Evolutionary conservation across 805 yeast genomes (phyloP).

Genomic region (Hemisphaericaspora nanyangensis): DNA sequence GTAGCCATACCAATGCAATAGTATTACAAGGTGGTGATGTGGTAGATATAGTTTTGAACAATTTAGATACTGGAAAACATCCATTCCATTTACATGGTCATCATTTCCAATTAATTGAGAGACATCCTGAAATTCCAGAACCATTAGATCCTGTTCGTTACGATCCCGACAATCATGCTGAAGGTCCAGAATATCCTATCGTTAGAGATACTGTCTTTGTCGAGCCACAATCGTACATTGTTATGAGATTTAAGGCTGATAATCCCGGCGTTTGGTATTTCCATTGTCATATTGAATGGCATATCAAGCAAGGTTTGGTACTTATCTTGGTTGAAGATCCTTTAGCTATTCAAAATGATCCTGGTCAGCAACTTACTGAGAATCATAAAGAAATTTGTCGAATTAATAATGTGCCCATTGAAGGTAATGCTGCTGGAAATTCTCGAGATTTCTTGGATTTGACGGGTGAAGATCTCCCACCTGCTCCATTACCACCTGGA

Average conservation of each 20-base stretch:
- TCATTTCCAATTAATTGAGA: constrained; percentile 57
- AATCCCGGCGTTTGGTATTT: constrained; percentile 95
- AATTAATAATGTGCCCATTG: constrained; percentile 45
- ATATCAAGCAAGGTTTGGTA: constrained; percentile 77
- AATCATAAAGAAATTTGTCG: constrained; percentile 61
- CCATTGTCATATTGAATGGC: constrained; percentile 91
- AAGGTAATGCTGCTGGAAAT: constrained; percentile 92
- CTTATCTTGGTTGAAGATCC: constrained; percentile 72
- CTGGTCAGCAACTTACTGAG: constrained; percentile 54
- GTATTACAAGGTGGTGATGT: constrained; percentile 59
- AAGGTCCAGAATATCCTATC: constrained; percentile 56
- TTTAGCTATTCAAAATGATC: constrained; percentile 35
- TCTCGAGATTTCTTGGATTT: constrained; percentile 61
- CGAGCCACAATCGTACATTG: constrained; percentile 64
- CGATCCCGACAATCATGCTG: constrained; percentile 30
- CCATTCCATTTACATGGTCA: constrained; percentile 82
- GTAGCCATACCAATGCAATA: constrained; percentile 62
- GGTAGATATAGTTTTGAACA: constrained; percentile 74
- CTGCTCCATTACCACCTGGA: constrained; percentile 69
- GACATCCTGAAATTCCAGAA: constrained; percentile 50
- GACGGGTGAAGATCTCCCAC: constrained; percentile 72
- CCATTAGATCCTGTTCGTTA: constrained; percentile 50
- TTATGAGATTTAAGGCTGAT: constrained; percentile 71
- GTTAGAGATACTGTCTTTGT: constrained; percentile 70
- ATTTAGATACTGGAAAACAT: constrained; percentile 75